Base-by-base conservation (phyloP, 192 early-diverging fungal species). In the Rhizoclosmatium globosum region DNA sequence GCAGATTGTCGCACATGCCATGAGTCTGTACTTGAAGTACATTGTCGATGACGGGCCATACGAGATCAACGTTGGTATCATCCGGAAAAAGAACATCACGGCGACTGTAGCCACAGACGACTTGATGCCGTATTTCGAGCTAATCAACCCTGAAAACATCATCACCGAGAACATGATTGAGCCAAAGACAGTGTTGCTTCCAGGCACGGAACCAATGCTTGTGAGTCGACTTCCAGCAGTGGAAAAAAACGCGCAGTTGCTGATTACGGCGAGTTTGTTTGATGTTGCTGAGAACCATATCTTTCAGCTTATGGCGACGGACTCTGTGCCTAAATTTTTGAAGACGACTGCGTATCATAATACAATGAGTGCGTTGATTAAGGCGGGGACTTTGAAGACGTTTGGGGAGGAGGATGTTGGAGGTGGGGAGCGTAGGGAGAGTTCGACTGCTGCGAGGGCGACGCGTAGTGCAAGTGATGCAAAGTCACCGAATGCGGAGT, bases 311-410 rank as follows among this genome's bases (percentile, higher is more conserved):
- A 90, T 93, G 90, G 91, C 93, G 1, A 87, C 88, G 2, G 93
- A 94, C 71, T 93, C 92, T 38, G 88, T 93, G 38, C 92, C 93
- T 1, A 94, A 93, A 79, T 94, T 93, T 79, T 80, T 88, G 11
- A 89, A 84, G 62, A 93, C 93, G 7, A 69, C 44, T 2, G 57
- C 64, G 38, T 79, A 79, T 57, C 68, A 71, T 47, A 53, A 79
- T 45, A 74, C 46, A 4, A 74, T 79, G 69, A 62, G 53, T 13
- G 61, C 56, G 42, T 53, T 72, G 31, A 74, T 74, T 42, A 74
- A 74, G 43, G 44, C 17, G 11, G 72, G 72, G 4, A 44, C 23
- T 19, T 42, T 74, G 17, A 60, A 74, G 59, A 50, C 21, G 23
- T 58, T 72, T 44, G 70, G 44, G 19, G 70, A 72, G 9, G 57